Base-by-base conservation (phyloP, 2,329 filamentous ascomycete genomes). In the Aspergillus eucalypticola region DNA sequence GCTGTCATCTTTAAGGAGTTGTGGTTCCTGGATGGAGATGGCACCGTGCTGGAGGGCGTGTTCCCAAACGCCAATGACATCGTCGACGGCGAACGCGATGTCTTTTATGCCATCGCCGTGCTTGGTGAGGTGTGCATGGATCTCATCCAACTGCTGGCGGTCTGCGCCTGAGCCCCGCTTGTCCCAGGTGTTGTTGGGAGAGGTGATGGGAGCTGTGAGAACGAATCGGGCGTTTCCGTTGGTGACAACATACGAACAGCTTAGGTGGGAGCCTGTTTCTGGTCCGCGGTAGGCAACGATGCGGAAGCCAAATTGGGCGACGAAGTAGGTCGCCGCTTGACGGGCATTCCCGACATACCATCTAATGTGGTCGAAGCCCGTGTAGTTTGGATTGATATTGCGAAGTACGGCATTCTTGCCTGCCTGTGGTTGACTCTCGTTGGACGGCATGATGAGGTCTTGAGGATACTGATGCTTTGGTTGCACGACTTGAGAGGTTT, bases 271-370 rank as follows among this genome's bases (percentile, higher is more conserved):
- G 61, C 92, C 91, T 0, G 91, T 96, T 78, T 96, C 92, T 8
- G 96, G 87, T 7, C 92, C 92, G 51, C 85, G 85, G 78, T 96
- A 95, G 62, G 92, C 92, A 60, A 96, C 79, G 19, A 84, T 85
- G 67, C 83, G 82, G 81, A 96, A 96, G 58, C 91, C 92, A 79
- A 96, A 90, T 64, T 91, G 89, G 25, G 85, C 87, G 66, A 88
- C 88, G 79, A 96, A 96, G 79, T 91, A 96, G 8, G 89, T 85
- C 21, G 92, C 92, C 5, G 91, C 90, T 80, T 96, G 92, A 78
- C 96, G 96, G 65, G 92, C 92, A 74, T 96, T 96, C 71, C 92
- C 92, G 38, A 96, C 92, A 81, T 91, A 96, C 92, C 92, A 96
- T 62, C 90, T 91, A 60, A 96, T 84, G 75, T 96, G 90, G 77